phyloP scores from a whole-genome alignment of 768 basidiomycete genomes.

The Trametopsis cervina region DNA sequence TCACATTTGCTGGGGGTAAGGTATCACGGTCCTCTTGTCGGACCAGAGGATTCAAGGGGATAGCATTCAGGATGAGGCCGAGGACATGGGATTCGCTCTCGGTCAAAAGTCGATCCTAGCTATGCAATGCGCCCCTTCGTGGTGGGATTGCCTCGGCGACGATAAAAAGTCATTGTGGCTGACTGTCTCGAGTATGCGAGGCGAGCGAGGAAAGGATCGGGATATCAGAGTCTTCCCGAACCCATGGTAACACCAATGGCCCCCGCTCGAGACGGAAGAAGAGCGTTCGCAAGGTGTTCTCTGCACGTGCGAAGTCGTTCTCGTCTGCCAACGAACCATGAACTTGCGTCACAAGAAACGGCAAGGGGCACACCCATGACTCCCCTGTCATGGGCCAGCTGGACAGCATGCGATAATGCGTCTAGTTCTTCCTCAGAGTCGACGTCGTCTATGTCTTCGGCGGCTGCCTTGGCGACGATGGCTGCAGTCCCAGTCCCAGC shows the following conservation, averaged over 20 bases:
- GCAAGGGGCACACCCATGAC: slow-evolving; percentile 61
- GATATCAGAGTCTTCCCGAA: neutral
- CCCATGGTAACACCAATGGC: slow-evolving; percentile 13
- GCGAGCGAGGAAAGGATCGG: too few species aligned
- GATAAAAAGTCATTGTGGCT: too few species aligned
- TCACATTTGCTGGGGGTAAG: too few species aligned
- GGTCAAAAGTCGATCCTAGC: too few species aligned
- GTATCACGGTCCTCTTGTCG: too few species aligned
- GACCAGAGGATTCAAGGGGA: too few species aligned
- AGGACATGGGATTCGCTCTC: too few species aligned
- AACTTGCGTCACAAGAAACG: slow-evolving; percentile 63
- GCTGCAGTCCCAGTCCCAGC: slow-evolving; percentile 34
- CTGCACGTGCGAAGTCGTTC: slow-evolving; percentile 45
- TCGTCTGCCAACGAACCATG: slow-evolving; percentile 76
- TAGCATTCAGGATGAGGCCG: too few species aligned
- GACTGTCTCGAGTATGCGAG: too few species aligned
- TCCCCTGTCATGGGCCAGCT: slow-evolving; percentile 48
- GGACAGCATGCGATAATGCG: slow-evolving; percentile 56
- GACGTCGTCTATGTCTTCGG: slow-evolving; percentile 70
- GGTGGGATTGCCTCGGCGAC: too few species aligned
- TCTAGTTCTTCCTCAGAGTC: slow-evolving; percentile 87
- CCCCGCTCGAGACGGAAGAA: slow-evolving; percentile 21
- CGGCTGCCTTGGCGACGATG: slow-evolving; percentile 35
- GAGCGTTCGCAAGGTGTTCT: slow-evolving; percentile 24
- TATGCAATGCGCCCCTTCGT: too few species aligned